Conservation (phyloP, 2,329 filamentous ascomycete species). For the Simplicillium sp. region DNA sequence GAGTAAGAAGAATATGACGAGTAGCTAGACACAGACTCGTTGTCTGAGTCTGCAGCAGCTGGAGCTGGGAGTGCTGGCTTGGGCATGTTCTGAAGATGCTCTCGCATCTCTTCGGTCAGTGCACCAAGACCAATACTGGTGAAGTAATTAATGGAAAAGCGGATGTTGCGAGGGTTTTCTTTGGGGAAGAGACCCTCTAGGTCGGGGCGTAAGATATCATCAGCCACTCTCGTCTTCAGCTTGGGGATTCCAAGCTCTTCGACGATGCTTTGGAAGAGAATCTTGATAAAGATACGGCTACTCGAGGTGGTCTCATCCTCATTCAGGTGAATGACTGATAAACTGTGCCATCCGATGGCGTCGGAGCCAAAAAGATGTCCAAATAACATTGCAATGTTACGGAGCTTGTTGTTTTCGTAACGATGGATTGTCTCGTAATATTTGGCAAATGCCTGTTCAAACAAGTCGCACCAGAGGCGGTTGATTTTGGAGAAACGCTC, state of each 20-base stretch:
- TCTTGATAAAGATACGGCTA: slow-evolving; percentile 97
- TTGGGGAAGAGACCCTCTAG: slow-evolving; percentile 82
- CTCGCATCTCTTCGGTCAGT: slow-evolving; percentile 91
- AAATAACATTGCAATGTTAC: slow-evolving; percentile 93
- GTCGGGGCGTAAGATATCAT: slow-evolving; percentile 68
- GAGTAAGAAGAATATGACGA: slow-evolving; percentile 59
- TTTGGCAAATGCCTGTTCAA: slow-evolving; percentile 80
- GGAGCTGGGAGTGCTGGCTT: slow-evolving; percentile 70
- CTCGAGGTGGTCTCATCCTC: slow-evolving; percentile 96
- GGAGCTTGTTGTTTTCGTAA: slow-evolving; percentile 88
- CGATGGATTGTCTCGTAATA: slow-evolving; percentile 98
- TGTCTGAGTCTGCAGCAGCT: slow-evolving; percentile 50
- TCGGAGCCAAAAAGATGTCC: slow-evolving; percentile 83
- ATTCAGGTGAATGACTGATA: slow-evolving; percentile 79
- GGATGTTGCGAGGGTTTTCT: slow-evolving; percentile 80
- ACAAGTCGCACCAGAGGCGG: slow-evolving; percentile 85
- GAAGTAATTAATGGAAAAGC: slow-evolving; percentile 99
- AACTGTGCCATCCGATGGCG: slow-evolving; percentile 83
- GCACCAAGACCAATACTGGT: slow-evolving; percentile 95
- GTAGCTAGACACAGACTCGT: slow-evolving; percentile 69
- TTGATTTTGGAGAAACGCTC: slow-evolving; percentile 96
- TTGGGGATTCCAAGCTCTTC: slow-evolving; percentile 80
- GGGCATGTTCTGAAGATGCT: slow-evolving; percentile 79
- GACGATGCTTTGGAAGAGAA: slow-evolving; percentile 84
- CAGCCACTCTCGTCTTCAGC: slow-evolving; percentile 65